These are phyloP conservation scores for Balamuthia mandrillaris DNA, from an alignment of 208 protist genomes.

Conservation along the genomic window DNA sequence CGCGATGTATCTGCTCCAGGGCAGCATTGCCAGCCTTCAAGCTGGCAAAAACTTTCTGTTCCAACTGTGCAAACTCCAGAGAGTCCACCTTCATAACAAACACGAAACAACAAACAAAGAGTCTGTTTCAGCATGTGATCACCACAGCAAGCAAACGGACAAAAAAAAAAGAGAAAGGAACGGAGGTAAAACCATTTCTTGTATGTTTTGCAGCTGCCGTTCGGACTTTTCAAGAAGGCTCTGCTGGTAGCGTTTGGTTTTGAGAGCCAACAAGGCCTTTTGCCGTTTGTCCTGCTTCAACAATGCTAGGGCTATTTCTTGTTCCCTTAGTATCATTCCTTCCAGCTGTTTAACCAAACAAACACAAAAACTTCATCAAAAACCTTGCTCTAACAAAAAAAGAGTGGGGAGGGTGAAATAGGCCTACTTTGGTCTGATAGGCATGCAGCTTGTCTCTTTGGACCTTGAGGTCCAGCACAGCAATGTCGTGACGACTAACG, in stretches of 20 bases:
- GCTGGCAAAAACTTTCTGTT: constrained; percentile 50
- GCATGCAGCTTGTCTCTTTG: constrained; percentile 61
- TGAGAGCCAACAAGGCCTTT: constrained; percentile 57
- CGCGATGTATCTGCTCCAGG: constrained; percentile 48
- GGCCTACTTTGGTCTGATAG: constrained; percentile 50
- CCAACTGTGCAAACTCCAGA: constrained; percentile 58
- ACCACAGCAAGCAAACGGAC: background rate
- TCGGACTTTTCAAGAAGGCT: constrained; percentile 48
- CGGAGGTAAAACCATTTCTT: constrained; percentile 41
- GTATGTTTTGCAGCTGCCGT: constrained; percentile 48
- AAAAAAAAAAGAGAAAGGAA: background rate
- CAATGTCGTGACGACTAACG: constrained; percentile 49
- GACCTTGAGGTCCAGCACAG: constrained; percentile 60
- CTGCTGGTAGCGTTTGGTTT: constrained; percentile 64
- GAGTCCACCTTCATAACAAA: constrained; percentile 4
- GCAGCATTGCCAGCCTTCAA: constrained; percentile 52
- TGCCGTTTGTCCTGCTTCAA: constrained; percentile 31
- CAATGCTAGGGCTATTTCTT: constrained; percentile 51
- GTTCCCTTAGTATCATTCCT: constrained; percentile 54
- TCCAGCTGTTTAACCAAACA: constrained; percentile 36
- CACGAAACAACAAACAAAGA: background rate
- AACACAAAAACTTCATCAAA: background rate
- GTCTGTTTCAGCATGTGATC: background rate
- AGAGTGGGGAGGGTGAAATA: background rate
- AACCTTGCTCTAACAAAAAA: background rate